Conservation (phyloP, 2,329 filamentous ascomycete species). For the Chrysosporium keratinophilum region DNA sequence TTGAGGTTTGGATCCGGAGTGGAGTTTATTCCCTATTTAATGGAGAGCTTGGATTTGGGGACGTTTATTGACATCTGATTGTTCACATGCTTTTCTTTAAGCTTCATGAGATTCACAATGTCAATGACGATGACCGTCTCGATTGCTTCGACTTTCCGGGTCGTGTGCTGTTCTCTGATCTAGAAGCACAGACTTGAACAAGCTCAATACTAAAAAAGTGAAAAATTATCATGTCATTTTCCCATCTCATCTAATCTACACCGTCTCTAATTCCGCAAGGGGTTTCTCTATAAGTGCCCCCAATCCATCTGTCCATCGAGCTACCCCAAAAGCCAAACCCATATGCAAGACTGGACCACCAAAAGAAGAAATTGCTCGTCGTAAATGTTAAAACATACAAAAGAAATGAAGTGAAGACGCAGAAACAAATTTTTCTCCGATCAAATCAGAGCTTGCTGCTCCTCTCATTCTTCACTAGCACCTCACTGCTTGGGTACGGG, state of each 20-base stretch:
- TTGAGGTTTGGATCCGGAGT: not conserved
- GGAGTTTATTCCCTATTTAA: not conserved
- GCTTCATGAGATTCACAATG: not conserved
- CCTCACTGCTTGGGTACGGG: slow-evolving; percentile 55
- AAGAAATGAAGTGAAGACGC: slow-evolving; percentile 15
- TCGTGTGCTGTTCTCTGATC: too few species aligned
- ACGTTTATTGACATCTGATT: slow-evolving; percentile 1
- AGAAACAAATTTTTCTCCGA: slow-evolving; percentile 10
- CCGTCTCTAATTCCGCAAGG: too few species aligned
- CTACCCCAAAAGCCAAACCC: too few species aligned
- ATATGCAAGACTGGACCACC: too few species aligned
- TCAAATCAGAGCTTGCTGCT: slow-evolving; percentile 30
- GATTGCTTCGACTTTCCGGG: not conserved
- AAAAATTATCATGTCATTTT: too few species aligned
- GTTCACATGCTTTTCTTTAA: slow-evolving; percentile 6
- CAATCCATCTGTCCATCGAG: too few species aligned
- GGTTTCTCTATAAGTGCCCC: too few species aligned
- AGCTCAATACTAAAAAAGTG: too few species aligned
- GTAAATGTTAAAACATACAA: not conserved
- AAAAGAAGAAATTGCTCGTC: too few species aligned
- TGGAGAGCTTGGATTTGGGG: not conserved
- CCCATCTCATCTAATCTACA: too few species aligned
- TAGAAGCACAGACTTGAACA: too few species aligned
- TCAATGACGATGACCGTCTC: not conserved
- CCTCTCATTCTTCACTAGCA: slow-evolving; percentile 49